Percentiles rank a stretch among this genome's conserved stretches.
Evolutionary conservation across 352 stramenopile genomes (phyloP).

Genomic region (Pythium brachiatum): DNA sequence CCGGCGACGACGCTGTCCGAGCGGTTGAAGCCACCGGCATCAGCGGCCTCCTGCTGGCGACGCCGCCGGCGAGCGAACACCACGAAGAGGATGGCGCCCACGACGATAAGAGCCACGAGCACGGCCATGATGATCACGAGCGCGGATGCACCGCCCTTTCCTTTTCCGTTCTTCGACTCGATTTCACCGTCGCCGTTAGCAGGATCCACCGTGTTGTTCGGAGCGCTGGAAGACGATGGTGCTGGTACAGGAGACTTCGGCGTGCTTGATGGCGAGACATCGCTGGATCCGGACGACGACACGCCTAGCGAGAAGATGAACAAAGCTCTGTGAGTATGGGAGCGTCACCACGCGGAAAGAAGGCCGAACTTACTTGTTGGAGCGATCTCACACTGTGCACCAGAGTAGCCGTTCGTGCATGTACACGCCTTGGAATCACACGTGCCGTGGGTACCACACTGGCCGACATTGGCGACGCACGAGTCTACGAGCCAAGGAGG

Average conservation of each 20-base stretch:
- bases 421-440: slow-evolving; percentile 37
- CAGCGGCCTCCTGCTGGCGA: slow-evolving; percentile 52
- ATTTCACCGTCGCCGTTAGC: slow-evolving; percentile 22
- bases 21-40: slow-evolving; percentile 46
- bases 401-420: slow-evolving; percentile 41
- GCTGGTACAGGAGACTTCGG: slow-evolving; percentile 20
- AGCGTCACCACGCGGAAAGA: neutral
- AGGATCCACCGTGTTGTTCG: slow-evolving; percentile 10
- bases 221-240: neutral
- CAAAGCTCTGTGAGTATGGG: neutral
- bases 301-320: slow-evolving; percentile 11
- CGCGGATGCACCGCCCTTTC: slow-evolving; percentile 39
- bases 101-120: slow-evolving; percentile 56
- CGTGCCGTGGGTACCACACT: slow-evolving; percentile 46
- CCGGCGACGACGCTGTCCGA: slow-evolving; percentile 34
- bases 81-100: slow-evolving; percentile 67
- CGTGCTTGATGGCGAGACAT: neutral
- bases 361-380: slow-evolving; percentile 27
- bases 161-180: slow-evolving; percentile 27
- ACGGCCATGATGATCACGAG: slow-evolving; percentile 71
- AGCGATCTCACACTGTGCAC: slow-evolving; percentile 47
- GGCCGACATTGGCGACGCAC: slow-evolving; percentile 38
- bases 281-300: slow-evolving; percentile 23
- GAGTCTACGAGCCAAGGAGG: slow-evolving; percentile 24
- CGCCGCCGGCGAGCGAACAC: slow-evolving; percentile 73